Evolutionary conservation across 306 rosid species (phyloP).

Genomic region (Alnus rubra): DNA sequence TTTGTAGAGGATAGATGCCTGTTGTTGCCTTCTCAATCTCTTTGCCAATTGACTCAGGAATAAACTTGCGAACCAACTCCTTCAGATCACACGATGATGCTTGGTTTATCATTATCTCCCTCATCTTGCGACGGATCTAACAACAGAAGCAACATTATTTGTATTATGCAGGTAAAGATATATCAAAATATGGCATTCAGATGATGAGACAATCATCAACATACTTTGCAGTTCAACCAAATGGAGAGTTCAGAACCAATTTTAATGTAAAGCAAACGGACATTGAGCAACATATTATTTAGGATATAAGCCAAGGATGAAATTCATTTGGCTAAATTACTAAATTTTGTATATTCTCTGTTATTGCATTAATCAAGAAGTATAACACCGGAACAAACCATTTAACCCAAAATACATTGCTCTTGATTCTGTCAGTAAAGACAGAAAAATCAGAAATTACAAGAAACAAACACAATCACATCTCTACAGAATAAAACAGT

Average conservation of each 20-base stretch:
- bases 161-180: neutral
- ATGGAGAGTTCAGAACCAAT: neutral
- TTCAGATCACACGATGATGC: conserved; percentile 85
- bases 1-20: conserved; percentile 80
- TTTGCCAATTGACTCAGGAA: conserved; percentile 88
- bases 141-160: neutral
- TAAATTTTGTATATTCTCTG: neutral
- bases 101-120: conserved; percentile 78
- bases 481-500: neutral
- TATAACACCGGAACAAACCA: neutral
- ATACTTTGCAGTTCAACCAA: neutral
- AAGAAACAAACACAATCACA: neutral
- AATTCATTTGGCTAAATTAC: neutral
- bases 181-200: neutral
- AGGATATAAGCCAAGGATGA: neutral
- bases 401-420: neutral
- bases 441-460: neutral
- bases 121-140: conserved; percentile 94
- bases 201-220: neutral
- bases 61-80: conserved; percentile 84
- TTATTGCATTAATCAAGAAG: neutral
- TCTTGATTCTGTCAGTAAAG: too few relatives aligned
- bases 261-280: neutral
- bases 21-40: conserved; percentile 84
- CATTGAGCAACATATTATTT: neutral